A percentile compares a stretch with the other conserved stretches of the same genome.
Conservation (phyloP, 2,329 filamentous ascomycete genomes). For the Cercospora berteroae region DNA sequence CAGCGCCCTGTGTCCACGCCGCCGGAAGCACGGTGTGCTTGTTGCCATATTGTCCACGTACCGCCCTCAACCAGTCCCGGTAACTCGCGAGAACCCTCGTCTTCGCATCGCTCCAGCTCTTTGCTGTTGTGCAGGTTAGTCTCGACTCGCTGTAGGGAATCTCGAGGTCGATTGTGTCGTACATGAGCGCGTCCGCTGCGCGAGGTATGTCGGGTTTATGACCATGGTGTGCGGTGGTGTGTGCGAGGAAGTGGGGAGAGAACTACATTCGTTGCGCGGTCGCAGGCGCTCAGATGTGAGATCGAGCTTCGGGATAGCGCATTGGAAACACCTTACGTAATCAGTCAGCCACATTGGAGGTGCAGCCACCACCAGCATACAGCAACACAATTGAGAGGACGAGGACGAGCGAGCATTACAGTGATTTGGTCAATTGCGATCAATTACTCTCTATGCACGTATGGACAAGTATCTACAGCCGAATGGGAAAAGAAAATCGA, state of each 20-base stretch:
- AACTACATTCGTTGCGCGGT: not conserved
- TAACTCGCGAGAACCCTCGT: slow-evolving; percentile 84
- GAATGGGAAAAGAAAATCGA: not conserved
- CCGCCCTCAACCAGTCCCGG: slow-evolving; percentile 92
- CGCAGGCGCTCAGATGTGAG: slow-evolving; percentile 1
- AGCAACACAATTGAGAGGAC: not conserved
- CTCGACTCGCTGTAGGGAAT: not conserved
- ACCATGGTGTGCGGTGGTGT: slow-evolving; percentile 43
- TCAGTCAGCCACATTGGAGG: not conserved
- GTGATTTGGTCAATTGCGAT: not conserved
- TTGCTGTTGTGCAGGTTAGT: slow-evolving; percentile 56
- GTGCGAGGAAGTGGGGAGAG: not conserved
- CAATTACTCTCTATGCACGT: slow-evolving; percentile 3
- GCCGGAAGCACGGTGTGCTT: not conserved
- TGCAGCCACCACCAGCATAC: not conserved
- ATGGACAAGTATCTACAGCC: slow-evolving; percentile 1
- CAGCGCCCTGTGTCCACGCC: not conserved
- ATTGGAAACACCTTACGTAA: slow-evolving; percentile 2
- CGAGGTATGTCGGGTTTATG: slow-evolving; percentile 91
- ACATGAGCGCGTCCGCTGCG: slow-evolving; percentile 55
- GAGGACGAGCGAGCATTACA: not conserved
- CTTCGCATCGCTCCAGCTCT: slow-evolving; percentile 86
- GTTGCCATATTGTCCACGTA: slow-evolving; percentile 52
- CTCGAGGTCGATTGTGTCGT: slow-evolving; percentile 24
- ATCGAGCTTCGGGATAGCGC: not conserved